Base-by-base conservation (phyloP, 805 yeast genomes). In the Lipomyces yamanashiensis region DNA sequence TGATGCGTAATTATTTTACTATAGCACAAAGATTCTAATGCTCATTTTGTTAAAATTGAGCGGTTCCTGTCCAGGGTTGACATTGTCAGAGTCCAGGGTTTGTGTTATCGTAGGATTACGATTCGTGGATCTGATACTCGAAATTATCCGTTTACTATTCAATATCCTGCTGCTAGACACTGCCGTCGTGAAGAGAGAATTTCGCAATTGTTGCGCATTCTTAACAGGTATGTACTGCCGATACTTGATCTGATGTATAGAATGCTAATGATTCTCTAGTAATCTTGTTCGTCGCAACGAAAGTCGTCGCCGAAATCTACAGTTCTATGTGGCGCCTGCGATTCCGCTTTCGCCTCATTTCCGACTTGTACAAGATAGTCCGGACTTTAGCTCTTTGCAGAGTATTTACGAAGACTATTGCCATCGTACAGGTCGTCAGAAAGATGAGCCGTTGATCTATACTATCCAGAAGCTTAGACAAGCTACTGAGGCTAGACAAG, bases 81-180 rank as follows among this genome's bases (percentile, higher is more conserved):
- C 64, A 83, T 92, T 67, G 89, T 92, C 4, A 85, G 99, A 63
- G 96, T 97, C 0, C 88, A 93, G 1, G 90, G 90, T 64, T 88
- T 93, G 2, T 92, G 98, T 71, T 90, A 90, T 77, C 89, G 93
- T 73, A 83, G 98, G 45, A 80, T 95, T 62, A 88, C 89, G 54
- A 90, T 96, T 49, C 85, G 97, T 54, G 98, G 98, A 12, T 90
- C 90, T 71, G 98, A 95, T 75, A 98, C 98, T 67, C 85, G 90
- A 67, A 75, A 88, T 58, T 97, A 93, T 76, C 85, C 93, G 53
- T 96, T 95, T 80, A 96, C 97, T 0, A 96, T 95, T 21, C 99
- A 95, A 78, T 92, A 89, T 75, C 99, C 99, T 7, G 96, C 98
- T 15, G 97, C 97, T 12, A 86, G 99, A 70, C 97, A 93, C 72